These are phyloP conservation scores for Agrocybe pediades DNA, from an alignment of 768 basidiomycete genomes.

Conservation along the genomic window DNA sequence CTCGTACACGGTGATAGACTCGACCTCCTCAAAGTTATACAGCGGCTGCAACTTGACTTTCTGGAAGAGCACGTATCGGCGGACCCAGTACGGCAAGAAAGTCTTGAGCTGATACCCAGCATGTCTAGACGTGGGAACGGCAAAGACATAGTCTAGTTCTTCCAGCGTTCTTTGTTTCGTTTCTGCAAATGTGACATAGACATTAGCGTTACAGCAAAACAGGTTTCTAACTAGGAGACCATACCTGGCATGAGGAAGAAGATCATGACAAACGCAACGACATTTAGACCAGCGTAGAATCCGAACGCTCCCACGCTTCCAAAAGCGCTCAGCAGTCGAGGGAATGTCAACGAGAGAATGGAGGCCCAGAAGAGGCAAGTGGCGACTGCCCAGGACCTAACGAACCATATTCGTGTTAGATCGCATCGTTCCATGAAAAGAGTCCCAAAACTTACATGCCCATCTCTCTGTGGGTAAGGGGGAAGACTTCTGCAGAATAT, in stretches of 20 bases:
- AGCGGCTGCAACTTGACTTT: slow-evolving; percentile 42
- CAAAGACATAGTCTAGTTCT: slow-evolving; percentile 53
- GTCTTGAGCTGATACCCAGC: slow-evolving; percentile 42
- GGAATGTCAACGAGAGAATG: slow-evolving; percentile 61
- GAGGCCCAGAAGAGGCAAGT: slow-evolving; percentile 55
- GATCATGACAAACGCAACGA: slow-evolving; percentile 53
- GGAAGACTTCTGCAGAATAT: slow-evolving; percentile 92
- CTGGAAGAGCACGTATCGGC: slow-evolving; percentile 44
- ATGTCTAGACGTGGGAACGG: slow-evolving; percentile 49
- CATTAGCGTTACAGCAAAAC: not conserved
- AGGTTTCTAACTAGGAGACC: slow-evolving; percentile 10
- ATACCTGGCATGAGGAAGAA: slow-evolving; percentile 56
- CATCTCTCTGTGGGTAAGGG: slow-evolving; percentile 76
- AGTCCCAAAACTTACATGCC: slow-evolving; percentile 37
- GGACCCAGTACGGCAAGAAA: slow-evolving; percentile 54
- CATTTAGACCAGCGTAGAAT: slow-evolving; percentile 56
- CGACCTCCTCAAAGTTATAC: slow-evolving; percentile 55
- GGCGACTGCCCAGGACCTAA: slow-evolving; percentile 60
- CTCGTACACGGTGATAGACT: slow-evolving; percentile 22
- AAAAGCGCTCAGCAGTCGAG: slow-evolving; percentile 51
- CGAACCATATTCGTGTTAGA: slow-evolving; percentile 4
- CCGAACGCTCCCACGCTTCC: slow-evolving; percentile 51
- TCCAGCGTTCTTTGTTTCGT: slow-evolving; percentile 55
- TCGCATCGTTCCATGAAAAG: slow-evolving; percentile 24
- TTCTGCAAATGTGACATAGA: slow-evolving; percentile 33